Evolutionary conservation across 1,139 yeast genomes (phyloP).

Genomic region (Saccharomyces hybrid): DNA sequence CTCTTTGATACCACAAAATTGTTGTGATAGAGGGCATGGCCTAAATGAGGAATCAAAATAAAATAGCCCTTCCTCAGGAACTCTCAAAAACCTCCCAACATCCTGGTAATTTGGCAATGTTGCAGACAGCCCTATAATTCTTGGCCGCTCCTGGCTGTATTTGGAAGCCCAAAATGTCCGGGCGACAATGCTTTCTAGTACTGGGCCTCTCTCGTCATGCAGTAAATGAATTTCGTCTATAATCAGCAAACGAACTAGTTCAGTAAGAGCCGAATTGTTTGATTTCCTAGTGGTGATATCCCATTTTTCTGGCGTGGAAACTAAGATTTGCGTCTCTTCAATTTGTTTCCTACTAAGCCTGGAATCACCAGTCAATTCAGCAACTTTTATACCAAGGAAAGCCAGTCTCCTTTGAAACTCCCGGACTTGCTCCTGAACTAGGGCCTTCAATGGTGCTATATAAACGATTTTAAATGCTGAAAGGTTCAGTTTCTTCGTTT

Average conservation of each 20-base stretch:
- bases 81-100: constrained; percentile 77
- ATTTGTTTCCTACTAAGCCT: constrained; percentile 73
- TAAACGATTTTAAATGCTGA: constrained; percentile 72
- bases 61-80: constrained; percentile 47
- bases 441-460: constrained; percentile 89
- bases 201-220: constrained; percentile 96
- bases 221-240: constrained; percentile 90
- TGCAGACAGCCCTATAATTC: constrained; percentile 87
- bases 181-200: constrained; percentile 78
- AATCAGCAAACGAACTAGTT: constrained; percentile 63
- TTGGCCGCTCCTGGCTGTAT: constrained; percentile 40
- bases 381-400: constrained; percentile 63
- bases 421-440: constrained; percentile 91
- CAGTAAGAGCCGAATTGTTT: constrained; percentile 54
- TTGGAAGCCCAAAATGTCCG: constrained; percentile 47
- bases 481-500: constrained; percentile 44
- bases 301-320: constrained; percentile 97
- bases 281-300: constrained; percentile 86
- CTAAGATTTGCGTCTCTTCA: constrained; percentile 69
- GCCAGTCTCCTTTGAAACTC: constrained; percentile 70
- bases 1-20: constrained; percentile 82
- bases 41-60: constrained; percentile 78
- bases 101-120: constrained; percentile 87
- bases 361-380: constrained; percentile 89
- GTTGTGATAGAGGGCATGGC: constrained; percentile 90